Percentiles rank a stretch among this genome's conserved stretches.
Evolutionary conservation across 306 rosid species (phyloP).

Genomic region (Cajanus cajan): DNA sequence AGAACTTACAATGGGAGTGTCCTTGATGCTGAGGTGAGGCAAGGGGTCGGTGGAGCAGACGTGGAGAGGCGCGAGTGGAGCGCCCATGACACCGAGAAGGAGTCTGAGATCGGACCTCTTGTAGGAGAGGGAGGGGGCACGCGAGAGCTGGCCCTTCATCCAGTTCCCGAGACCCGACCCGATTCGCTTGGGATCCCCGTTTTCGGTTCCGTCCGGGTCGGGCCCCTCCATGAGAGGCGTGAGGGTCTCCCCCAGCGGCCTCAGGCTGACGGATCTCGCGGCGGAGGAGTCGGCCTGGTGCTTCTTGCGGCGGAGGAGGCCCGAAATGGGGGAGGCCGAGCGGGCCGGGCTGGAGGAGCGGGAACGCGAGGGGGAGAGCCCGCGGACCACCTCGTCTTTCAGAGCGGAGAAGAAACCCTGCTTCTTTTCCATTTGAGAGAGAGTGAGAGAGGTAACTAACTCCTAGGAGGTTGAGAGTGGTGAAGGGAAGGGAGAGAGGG

Average conservation of each 20-base stretch:
- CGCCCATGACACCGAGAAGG: slow-evolving; percentile 91
- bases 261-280: slow-evolving; percentile 79
- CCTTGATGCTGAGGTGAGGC: slow-evolving; percentile 90
- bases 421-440: slow-evolving; percentile 69
- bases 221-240: slow-evolving; percentile 89
- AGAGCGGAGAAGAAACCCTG: slow-evolving; percentile 89
- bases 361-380: slow-evolving; percentile 87
- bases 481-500: neutral
- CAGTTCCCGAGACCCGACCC: slow-evolving; percentile 87
- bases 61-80: slow-evolving; percentile 88
- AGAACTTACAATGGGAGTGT: slow-evolving; percentile 84
- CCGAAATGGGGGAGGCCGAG: slow-evolving; percentile 66
- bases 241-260: slow-evolving; percentile 73
- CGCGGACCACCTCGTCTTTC: slow-evolving; percentile 89
- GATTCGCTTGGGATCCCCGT: slow-evolving; percentile 63
- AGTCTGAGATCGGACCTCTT: slow-evolving; percentile 94
- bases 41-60: slow-evolving; percentile 77
- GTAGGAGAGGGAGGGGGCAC: slow-evolving; percentile 66
- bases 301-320: slow-evolving; percentile 63
- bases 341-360: slow-evolving; percentile 68
- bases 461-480: neutral
- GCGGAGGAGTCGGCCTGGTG: slow-evolving; percentile 34
- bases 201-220: slow-evolving; percentile 65
- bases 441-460: neutral
- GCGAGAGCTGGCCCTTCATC: slow-evolving; percentile 84